Evolutionary conservation across 176 grass and related monocot genomes (phyloP), one percentile per base, ranked within the genome.

Genomic region (Zizania latifolia): DNA sequence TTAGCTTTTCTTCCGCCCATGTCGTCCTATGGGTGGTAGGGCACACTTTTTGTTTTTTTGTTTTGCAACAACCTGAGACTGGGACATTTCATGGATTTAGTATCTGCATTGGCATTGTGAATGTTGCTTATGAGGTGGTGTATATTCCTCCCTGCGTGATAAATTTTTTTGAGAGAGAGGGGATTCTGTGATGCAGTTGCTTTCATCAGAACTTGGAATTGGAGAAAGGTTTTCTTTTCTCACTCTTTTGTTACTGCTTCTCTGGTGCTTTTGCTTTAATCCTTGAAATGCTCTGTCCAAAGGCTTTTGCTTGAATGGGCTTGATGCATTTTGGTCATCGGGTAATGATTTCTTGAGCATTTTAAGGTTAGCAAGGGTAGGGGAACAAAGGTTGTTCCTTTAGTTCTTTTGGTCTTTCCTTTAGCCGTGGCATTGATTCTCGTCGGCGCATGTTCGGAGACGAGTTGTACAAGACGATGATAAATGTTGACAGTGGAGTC

Each of bases 201-300:
- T 68, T 68, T 76, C 62, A 21, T 83, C 71, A 67, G 80, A 75
- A 15, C 29, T 83, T 60, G 81, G 62, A 83, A 83, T 68, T 59
- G 35, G 62, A 21, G 51, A 60, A 76, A 76, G 81, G 23, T 31
- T n/a, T 75, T 33, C 62, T 83, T 76, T 83, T 76, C 53, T 60
- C 51, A 48, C 53, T 46, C 73, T 71, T 69, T 32, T 40, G 2
- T 8, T 70, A 31, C 74, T 40, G 40, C 55, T 71, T 62, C 68
- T 77, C 30, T 60, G 31, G 29, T 76, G 40, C 2, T 23, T 59
- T 74, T 84, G 17, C 64, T 77, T 59, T 66, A 58, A 59, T 68
- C 36, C 29, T 58, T 70, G 27, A 31, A 77, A 36, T 34, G 74
- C 30, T 37, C 9, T 16, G 59, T 16, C 33, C 61, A 62, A 62